Conservation (phyloP, 192 early-diverging fungal species). For the Blastocladiella britannica region DNA sequence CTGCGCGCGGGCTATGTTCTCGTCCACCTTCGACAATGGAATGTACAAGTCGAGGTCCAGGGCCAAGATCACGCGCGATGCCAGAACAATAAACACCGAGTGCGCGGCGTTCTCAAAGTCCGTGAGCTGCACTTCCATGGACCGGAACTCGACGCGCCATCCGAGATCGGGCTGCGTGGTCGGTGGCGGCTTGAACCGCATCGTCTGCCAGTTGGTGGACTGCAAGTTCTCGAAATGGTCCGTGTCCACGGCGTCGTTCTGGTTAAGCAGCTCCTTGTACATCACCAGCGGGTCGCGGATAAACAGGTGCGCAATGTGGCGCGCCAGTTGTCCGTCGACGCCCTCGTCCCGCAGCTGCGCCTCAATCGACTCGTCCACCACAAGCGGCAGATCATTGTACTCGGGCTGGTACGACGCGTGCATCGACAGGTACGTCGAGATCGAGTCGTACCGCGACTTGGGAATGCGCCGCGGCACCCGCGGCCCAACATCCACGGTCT, state of each 20-base stretch:
- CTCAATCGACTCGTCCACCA: conserved; percentile 62
- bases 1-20: conserved; percentile 80
- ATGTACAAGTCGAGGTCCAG: conserved; percentile 91
- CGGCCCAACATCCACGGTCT: not conserved
- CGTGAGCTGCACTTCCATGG: conserved; percentile 87
- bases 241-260: conserved; percentile 58
- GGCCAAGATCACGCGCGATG: conserved; percentile 66
- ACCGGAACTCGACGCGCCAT: conserved; percentile 95
- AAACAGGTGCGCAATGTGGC: conserved; percentile 86
- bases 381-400: conserved; percentile 81
- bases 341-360: conserved; percentile 45
- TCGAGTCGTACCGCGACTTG: conserved; percentile 92
- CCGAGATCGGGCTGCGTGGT: conserved; percentile 67
- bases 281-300: conserved; percentile 96
- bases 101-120: conserved; percentile 96
- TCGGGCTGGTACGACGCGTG: conserved; percentile 50
- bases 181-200: conserved; percentile 95
- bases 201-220: conserved; percentile 99
- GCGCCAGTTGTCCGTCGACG: conserved; percentile 71
- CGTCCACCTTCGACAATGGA: conserved; percentile 84
- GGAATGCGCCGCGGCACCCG: conserved; percentile 28
- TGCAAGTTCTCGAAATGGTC: conserved; percentile 99
- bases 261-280: conserved; percentile 68
- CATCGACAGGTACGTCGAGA: conserved; percentile 65
- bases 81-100: conserved; percentile 76